Evolutionary conservation across 257 asterid genomes (phyloP), one percentile per base, ranked within the genome.

Genomic region (Nicotiana obtusifolia): DNA sequence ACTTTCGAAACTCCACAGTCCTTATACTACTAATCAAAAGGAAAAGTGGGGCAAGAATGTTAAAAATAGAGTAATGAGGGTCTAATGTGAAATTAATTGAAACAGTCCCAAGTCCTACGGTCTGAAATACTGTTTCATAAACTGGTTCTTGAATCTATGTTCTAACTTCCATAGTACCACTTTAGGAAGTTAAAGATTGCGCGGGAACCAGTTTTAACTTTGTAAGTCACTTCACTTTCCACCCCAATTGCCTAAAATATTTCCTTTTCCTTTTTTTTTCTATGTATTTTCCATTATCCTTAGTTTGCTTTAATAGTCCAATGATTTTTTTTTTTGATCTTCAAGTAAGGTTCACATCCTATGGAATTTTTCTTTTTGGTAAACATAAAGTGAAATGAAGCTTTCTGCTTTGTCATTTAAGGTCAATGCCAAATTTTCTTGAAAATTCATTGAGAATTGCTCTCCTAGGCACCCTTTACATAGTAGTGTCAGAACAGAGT

Each of bases 141-240:
- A 60, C 33, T 61, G 31, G 59, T 3, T 71, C 35, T 6, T 71
- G 2, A 44, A 44, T 44, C n/a, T 0, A 11, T 71, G 41, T 73
- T 41, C 26, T 5, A 37, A 41, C 56, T 68, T 68, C 56, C 30
- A 68, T 4, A 22, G 8, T 6, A 73, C 79, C 24, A 73, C 16
- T 24, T 73, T 4, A 8, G 62, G 16, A 71, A 71, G 62, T 47
- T 73, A 7, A 73, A 49, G 57, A 49, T 73, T 24, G 61, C 60
- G 79, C 79, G 79, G 79, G 79, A 73, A 73, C 4, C 24, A 73
- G 22, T 71, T 71, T 15, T 73, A 47, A 73, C 13, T 73, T 71
- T 73, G 79, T 73, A 73, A 73, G 79, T 56, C 20, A 56, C 61
- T 5, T 17, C 20, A 56, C 2, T 10, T 17, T 56, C 19, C 16